Base-by-base conservation (phyloP, 192 early-diverging fungal genomes). In the Coemansia sp. region DNA sequence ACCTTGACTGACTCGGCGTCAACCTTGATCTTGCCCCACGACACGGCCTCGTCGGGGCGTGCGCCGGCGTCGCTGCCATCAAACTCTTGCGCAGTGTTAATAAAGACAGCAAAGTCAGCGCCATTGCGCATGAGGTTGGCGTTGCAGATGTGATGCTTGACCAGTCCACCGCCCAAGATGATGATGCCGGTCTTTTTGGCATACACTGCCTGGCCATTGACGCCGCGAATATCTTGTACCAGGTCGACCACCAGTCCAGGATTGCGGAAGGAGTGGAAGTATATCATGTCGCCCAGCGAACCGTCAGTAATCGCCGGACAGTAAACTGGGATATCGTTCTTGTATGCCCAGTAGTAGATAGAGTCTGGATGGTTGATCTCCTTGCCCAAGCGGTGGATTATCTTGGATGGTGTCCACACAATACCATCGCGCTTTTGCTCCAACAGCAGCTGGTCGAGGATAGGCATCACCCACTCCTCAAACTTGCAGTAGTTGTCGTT, bases 401-500 rank as follows among this genome's bases (percentile, higher is more conserved):
- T 85, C 64, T 83, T 91, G n/a, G 94, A 96, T 3, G 98, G 97
- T 20, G 98, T 93, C 95, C 96, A 99, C 33, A 93, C 71, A 2
- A 73, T 85, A 24, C 92, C 91, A 73, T 96, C 69, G 20, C 82
- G 83, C 60, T 94, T 93, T 85, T 99, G 97, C 70, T 99, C 97
- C 60, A 89, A 77, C 49, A 98, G 88, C 90, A 97, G 90, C 62
- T 92, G 84, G 76, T 99, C 97, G 66, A 99, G 78, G 63, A 99
- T 91, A 8, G 96, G 96, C 27, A 96, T 86, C 8, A 99, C 87
- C 97, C 97, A 99, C 80, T 99, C 97, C 85, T 99, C 97, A 82
- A 99, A 99, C 74, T 94, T 92, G 88, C 96, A 97, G 78, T 99
- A 99, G 79, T 99, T 99, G 74, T 98, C 93, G 81, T 99, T 99